Evolutionary conservation across 164 flowering plant species (phyloP).

Genomic region (Stephania japonica): DNA sequence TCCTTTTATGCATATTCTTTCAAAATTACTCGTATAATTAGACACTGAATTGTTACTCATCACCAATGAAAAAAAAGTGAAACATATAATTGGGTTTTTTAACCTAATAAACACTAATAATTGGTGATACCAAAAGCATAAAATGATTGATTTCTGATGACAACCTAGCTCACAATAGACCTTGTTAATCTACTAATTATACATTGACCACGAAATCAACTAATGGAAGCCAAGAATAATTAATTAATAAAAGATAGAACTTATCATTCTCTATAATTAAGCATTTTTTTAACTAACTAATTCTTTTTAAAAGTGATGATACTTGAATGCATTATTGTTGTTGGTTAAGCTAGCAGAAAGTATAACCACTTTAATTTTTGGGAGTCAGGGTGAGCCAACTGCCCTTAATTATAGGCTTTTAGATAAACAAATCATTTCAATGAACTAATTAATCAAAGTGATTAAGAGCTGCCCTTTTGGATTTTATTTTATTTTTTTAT

Average conservation of each 20-base stretch:
- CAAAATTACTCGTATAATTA: too few relatives aligned
- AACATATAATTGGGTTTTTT: too few relatives aligned
- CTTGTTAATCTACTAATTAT: not conserved
- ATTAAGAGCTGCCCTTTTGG: not conserved
- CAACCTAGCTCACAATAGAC: not conserved
- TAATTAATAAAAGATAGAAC: not conserved
- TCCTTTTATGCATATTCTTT: too few relatives aligned
- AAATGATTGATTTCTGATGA: not conserved
- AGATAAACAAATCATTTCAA: not conserved
- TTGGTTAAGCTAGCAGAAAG: slow-evolving; percentile 3
- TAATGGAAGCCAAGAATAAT: not conserved
- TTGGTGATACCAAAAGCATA: not conserved
- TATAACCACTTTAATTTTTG: not conserved
- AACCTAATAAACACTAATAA: too few relatives aligned
- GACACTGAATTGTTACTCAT: too few relatives aligned
- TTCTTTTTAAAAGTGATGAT: not conserved
- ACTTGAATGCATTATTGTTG: slow-evolving; percentile 1
- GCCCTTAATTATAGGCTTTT: not conserved
- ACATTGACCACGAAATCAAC: not conserved
- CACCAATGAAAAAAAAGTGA: too few relatives aligned
- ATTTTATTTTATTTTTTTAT: too few relatives aligned
- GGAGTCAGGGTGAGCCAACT: not conserved
- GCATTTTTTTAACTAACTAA: too few relatives aligned
- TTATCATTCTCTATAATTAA: not conserved
- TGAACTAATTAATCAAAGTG: not conserved